These are phyloP conservation scores for Anaeromyces robustus DNA, from an alignment of 192 early-diverging fungal species.

Conservation along the genomic window DNA sequence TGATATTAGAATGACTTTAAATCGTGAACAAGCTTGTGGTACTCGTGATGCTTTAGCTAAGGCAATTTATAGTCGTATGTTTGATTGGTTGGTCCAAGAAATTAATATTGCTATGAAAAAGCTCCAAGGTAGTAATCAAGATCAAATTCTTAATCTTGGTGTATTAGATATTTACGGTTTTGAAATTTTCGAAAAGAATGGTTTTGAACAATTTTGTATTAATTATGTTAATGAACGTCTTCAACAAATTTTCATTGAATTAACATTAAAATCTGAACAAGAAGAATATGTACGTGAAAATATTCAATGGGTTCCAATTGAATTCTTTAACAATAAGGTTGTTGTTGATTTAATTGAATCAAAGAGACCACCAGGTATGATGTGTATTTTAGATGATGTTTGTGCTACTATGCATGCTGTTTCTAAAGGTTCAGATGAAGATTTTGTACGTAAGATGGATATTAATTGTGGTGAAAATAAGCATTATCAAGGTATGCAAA, in stretches of 20 bases:
- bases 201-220: conserved; percentile 97
- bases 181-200: conserved; percentile 88
- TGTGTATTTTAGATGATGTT: conserved; percentile 89
- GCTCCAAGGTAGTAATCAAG: conserved; percentile 31
- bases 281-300: conserved; percentile 45
- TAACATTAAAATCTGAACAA: not conserved
- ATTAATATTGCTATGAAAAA: conserved; percentile 74
- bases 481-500: conserved; percentile 36
- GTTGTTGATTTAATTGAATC: conserved; percentile 98
- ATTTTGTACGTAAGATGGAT: conserved; percentile 20
- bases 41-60: conserved; percentile 89
- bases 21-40: conserved; percentile 70
- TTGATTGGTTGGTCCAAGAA: conserved; percentile 88
- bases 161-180: conserved; percentile 99
- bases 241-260: conserved; percentile 1
- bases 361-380: conserved; percentile 83
- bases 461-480: conserved; percentile 2
- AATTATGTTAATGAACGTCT: conserved; percentile 1
- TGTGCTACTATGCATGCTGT: conserved; percentile 94
- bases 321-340: conserved; percentile 98
- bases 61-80: conserved; percentile 54
- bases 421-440: conserved; percentile 32
- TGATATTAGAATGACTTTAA: conserved; percentile 65
- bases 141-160: conserved; percentile 42
- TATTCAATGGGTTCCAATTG: conserved; percentile 98